phyloP scores from a whole-genome alignment of 2,329 filamentous ascomycete genomes.

The Paracoccidioides lutzii region DNA sequence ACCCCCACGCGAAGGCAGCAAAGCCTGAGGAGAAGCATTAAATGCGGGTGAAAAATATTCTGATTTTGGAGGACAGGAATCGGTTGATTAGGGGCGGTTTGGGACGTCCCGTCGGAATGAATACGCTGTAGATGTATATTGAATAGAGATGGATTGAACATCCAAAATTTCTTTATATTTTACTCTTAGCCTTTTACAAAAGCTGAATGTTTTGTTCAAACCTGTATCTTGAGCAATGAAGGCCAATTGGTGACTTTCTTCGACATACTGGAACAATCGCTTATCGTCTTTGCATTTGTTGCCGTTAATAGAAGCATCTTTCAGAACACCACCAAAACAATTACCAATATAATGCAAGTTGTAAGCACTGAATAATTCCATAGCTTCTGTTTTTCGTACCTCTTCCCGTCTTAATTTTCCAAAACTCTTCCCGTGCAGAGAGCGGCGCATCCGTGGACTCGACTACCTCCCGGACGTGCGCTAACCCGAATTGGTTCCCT shows the following conservation, averaged over 20 bases:
- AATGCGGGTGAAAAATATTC: constrained; percentile 6
- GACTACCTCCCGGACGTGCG: background rate
- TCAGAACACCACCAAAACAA: background rate
- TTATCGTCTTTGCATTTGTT: background rate
- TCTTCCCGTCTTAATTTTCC: background rate
- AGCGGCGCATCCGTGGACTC: background rate
- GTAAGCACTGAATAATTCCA: background rate
- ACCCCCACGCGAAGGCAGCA: constrained; percentile 36
- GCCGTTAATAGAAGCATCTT: background rate
- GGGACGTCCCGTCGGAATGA: background rate
- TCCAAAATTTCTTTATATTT: background rate
- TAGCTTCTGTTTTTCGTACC: background rate
- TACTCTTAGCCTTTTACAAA: background rate
- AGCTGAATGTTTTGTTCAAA: no score
- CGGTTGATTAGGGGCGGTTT: background rate
- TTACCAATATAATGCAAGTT: background rate
- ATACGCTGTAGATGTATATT: constrained; percentile 10
- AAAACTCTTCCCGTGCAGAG: background rate
- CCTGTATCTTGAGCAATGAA: background rate
- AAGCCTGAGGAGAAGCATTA: constrained; percentile 25
- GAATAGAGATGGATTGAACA: constrained; percentile 11
- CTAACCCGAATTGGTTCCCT: constrained; percentile 8
- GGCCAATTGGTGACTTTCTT: background rate
- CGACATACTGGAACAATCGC: background rate
- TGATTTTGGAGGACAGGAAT: background rate